phyloP scores from a whole-genome alignment of 75 land plant genomes.

The Chamaecyparis obtusa region DNA sequence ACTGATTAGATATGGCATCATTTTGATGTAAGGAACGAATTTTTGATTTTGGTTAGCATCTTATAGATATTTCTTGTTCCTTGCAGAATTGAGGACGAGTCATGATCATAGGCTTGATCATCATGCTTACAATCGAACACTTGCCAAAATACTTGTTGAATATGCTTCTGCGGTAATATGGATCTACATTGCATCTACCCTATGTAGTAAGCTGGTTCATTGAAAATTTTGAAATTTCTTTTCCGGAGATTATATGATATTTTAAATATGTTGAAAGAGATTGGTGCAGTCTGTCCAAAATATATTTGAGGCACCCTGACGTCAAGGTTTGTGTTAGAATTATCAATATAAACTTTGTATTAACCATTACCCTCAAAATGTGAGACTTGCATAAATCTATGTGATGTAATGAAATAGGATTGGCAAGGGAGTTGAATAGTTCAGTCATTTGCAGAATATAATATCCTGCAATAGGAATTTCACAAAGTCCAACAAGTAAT shows the following conservation, averaged over 20 bases:
- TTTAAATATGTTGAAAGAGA: background rate
- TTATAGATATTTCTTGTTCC: background rate
- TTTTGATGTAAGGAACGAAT: background rate
- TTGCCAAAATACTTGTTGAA: conserved; percentile 10
- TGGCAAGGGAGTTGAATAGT: background rate
- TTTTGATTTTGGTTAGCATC: background rate
- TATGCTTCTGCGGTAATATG: conserved; percentile 15
- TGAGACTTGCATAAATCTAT: background rate
- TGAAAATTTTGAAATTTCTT: background rate
- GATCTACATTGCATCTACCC: background rate
- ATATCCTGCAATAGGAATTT: background rate
- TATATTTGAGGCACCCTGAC: background rate
- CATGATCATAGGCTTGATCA: background rate
- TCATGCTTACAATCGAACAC: conserved; percentile 1
- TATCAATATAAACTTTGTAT: conserved; percentile 8
- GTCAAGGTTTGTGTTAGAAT: conserved; percentile 10
- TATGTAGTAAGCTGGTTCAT: background rate
- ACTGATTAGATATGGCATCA: background rate
- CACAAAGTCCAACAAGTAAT: background rate
- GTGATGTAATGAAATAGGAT: background rate
- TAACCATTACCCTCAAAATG: background rate
- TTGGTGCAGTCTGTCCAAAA: background rate
- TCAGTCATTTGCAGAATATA: background rate
- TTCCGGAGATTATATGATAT: background rate
- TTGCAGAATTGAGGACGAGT: background rate